A percentile compares a stretch with the other conserved stretches of the same genome.
Evolutionary conservation across 495 filamentous ascomycete species (phyloP).

Genomic region (Rusavskia elegans): DNA sequence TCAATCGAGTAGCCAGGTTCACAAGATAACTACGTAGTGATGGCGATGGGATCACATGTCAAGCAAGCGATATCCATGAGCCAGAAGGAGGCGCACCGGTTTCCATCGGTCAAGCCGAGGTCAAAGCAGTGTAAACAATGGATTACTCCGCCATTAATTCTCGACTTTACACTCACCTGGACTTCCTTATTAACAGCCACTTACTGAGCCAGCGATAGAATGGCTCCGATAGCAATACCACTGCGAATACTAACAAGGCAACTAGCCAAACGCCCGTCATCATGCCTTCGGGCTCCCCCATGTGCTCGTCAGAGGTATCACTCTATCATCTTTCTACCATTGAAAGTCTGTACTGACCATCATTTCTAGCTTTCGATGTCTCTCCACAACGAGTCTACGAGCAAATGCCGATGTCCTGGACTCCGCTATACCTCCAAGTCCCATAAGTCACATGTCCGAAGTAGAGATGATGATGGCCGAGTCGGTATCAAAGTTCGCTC

Average conservation of each 20-base stretch:
- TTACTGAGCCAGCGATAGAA: neutral
- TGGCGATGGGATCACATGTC: too few species aligned
- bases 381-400: slow-evolving; percentile 35
- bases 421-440: slow-evolving; percentile 64
- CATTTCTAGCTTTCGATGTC: neutral
- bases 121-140: neutral
- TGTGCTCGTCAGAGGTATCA: neutral
- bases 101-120: neutral
- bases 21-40: too few species aligned
- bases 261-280: neutral
- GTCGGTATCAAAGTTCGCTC: slow-evolving; percentile 77
- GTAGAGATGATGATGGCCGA: slow-evolving; percentile 81
- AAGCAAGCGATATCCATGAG: neutral
- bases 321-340: neutral
- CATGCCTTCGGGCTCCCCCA: neutral
- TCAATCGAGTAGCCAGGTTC: too few species aligned
- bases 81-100: too few species aligned
- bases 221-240: neutral
- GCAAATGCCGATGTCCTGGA: slow-evolving; percentile 38
- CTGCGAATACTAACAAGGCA: neutral
- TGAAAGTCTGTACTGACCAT: neutral
- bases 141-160: neutral
- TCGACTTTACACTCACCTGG: too few species aligned
- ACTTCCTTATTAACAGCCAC: too few species aligned
- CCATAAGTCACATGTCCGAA: slow-evolving; percentile 86